phyloP scores from a whole-genome alignment of 1,284 basidiomycete genomes.

The Rhodotorula sp. region DNA sequence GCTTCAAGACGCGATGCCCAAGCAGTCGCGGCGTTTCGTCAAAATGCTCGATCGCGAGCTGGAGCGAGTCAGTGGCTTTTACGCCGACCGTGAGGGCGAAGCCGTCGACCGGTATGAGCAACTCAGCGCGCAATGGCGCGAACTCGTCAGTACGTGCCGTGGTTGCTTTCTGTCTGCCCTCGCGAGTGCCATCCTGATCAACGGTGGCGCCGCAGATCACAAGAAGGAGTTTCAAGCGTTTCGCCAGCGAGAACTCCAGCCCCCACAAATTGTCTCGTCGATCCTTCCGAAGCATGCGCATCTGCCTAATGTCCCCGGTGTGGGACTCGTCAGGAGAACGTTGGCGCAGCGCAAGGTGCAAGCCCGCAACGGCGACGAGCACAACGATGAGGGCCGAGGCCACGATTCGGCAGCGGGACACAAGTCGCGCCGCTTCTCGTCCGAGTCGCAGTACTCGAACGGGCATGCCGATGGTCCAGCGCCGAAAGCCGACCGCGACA shows the following conservation, averaged over 20 bases:
- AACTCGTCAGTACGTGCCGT: slow-evolving; percentile 17
- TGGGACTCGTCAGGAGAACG: slow-evolving; percentile 29
- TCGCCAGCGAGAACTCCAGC: slow-evolving; percentile 11
- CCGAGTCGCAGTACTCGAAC: background rate
- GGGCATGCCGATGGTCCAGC: background rate
- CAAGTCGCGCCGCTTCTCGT: background rate
- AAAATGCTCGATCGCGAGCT: slow-evolving; percentile 33
- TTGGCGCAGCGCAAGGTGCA: slow-evolving; percentile 7
- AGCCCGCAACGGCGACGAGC: background rate
- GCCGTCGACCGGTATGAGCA: slow-evolving; percentile 31
- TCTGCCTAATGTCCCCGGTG: slow-evolving; percentile 21
- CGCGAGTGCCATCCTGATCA: background rate
- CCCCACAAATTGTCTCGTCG: slow-evolving; percentile 24
- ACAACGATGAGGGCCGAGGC: background rate
- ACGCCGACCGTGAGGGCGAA: slow-evolving; percentile 28
- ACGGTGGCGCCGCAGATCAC: slow-evolving; percentile 10
- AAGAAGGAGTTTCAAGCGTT: slow-evolving; percentile 36
- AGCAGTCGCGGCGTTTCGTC: slow-evolving; percentile 30
- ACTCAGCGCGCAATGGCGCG: slow-evolving; percentile 35
- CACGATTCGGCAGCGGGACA: background rate
- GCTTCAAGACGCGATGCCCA: slow-evolving; percentile 14
- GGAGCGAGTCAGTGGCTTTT: slow-evolving; percentile 27
- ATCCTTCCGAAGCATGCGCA: slow-evolving; percentile 23
- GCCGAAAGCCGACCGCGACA: background rate
- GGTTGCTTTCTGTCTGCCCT: no score